phyloP scores from a whole-genome alignment of 352 stramenopile species.

The Albugo candida region DNA sequence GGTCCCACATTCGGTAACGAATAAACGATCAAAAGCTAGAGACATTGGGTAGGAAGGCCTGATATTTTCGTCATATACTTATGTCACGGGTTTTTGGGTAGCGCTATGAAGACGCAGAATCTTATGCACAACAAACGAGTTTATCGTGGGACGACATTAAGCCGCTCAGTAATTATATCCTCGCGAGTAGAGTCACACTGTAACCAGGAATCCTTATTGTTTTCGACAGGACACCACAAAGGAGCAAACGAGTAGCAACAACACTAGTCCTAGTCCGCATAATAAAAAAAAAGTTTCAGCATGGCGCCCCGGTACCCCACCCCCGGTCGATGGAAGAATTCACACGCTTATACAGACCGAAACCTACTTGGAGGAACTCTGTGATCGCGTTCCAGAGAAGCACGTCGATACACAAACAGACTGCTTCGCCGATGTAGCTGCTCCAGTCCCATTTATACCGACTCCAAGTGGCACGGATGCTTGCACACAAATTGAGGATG shows the following conservation, averaged over 20 bases:
- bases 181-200: conserved; percentile 18
- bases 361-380: conserved; percentile 88
- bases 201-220: not conserved
- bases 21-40: conserved; percentile 41
- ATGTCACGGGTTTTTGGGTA: conserved; percentile 2
- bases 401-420: conserved; percentile 86
- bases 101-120: conserved; percentile 48
- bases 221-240: not conserved
- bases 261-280: conserved; percentile 2
- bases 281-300: conserved; percentile 1
- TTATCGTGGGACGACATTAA: conserved; percentile 86
- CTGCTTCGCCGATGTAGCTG: conserved; percentile 67
- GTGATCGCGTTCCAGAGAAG: conserved; percentile 73
- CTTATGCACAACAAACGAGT: conserved; percentile 90
- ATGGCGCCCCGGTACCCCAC: conserved; percentile 43
- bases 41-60: conserved; percentile 15
- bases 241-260: conserved; percentile 2
- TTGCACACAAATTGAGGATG: conserved; percentile 81
- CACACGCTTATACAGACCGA: conserved; percentile 92
- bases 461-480: conserved; percentile 74
- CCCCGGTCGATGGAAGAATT: conserved; percentile 57
- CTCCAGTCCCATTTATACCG: conserved; percentile 70
- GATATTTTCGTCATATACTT: not conserved
- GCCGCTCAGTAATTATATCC: conserved; percentile 8
- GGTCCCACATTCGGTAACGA: conserved; percentile 44